Base-by-base conservation (phyloP, 2,329 filamentous ascomycete species). In the Waltergamsia citrina region DNA sequence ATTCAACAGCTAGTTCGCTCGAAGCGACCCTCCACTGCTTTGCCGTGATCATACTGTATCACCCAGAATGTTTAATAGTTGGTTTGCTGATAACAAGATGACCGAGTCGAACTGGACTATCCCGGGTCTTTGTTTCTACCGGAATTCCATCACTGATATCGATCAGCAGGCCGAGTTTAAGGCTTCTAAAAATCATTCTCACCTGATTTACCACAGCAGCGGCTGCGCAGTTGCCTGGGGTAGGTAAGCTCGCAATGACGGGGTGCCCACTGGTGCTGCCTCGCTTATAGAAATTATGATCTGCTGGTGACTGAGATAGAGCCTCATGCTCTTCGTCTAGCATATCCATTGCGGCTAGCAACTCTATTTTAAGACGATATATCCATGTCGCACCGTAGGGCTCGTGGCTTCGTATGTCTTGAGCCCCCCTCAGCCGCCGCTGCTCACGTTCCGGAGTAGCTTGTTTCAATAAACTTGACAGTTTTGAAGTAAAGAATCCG, bases 141-240 rank as follows among this genome's bases (percentile, higher is more conserved):
- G 43, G 46, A 4, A 42, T 40, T 6, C 45, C 46, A 21, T 44
- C 43, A 12, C 46, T 45, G 29, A 45, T 44, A n/a, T 45, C 47
- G 15, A 48, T 46, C 34, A 45, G 32, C 5, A 50, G 31, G 11
- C 38, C 39, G 18, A 40, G 42, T 16, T 39, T 39, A 9, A 49
- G 22, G 17, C 53, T 52, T 0, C 50, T 45, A 32, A 62, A 62
- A 22, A 41, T 53, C 20, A 41, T 42, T 25, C 48, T 34, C 49
- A 62, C 53, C 34, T 56, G 45, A 27, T 40, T 42, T 7, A 52
- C 51, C 3, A 61, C 49, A 1, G 36, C 38, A 8, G 56, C 44
- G 6, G 57, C 56, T 11, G 54, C 5, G 32, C 36, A 24, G 34
- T 52, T 26, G 48, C 56, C 36, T 47, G 53, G 44, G n/a, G 46